Conservation (phyloP, 2,329 filamentous ascomycete species). For the Graphiopsis chlorocephala region DNA sequence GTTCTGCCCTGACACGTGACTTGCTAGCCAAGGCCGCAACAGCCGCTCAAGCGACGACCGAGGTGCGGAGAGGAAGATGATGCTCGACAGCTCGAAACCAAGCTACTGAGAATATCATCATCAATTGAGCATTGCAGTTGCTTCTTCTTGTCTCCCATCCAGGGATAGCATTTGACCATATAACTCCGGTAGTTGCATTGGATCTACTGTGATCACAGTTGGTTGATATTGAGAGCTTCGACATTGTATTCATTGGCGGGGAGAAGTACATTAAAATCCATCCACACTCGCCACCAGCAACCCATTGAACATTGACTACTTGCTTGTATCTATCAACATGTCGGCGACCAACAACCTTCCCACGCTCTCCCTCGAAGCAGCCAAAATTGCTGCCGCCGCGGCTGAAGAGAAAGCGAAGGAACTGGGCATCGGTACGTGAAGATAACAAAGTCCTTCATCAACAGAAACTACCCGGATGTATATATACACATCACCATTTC, state of each 20-base stretch:
- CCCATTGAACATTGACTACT: background rate
- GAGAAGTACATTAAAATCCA: background rate
- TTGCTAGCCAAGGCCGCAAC: constrained; percentile 6
- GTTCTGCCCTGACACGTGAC: background rate
- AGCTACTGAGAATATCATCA: background rate
- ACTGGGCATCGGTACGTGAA: constrained; percentile 36
- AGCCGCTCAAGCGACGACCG: constrained; percentile 13
- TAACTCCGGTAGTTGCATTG: background rate
- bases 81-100: background rate
- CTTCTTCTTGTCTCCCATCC: background rate
- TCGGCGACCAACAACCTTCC: constrained; percentile 32
- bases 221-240: background rate
- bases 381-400: constrained; percentile 33
- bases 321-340: background rate
- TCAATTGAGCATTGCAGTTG: background rate
- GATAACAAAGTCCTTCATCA: background rate
- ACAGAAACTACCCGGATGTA: no score
- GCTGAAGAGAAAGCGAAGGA: constrained; percentile 37
- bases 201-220: background rate
- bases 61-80: constrained; percentile 3
- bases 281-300: background rate
- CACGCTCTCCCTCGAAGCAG: constrained; percentile 35
- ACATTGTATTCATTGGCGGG: background rate
- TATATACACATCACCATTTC: no score
- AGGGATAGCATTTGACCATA: background rate